A percentile compares a stretch with the other conserved stretches of the same genome.
These are phyloP conservation scores for Ophiosphaerella narmari DNA, from an alignment of 2,329 filamentous ascomycete genomes.

Conservation along the genomic window DNA sequence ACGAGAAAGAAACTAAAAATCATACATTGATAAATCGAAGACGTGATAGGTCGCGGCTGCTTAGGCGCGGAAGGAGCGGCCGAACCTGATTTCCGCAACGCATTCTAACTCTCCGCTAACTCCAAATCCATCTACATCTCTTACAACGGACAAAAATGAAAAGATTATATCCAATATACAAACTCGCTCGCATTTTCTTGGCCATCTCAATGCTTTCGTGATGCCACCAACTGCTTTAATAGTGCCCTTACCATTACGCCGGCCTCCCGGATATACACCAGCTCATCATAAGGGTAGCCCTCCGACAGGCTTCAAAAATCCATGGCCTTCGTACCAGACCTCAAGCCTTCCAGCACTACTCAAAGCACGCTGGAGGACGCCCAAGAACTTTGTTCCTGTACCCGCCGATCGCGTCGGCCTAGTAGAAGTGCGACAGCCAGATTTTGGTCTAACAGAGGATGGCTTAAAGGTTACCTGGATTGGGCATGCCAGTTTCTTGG, in stretches of 20 bases:
- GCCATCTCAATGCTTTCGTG: constrained; percentile 4
- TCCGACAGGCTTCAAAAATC: constrained; percentile 54
- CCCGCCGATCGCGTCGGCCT: constrained; percentile 49
- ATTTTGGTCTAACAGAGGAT: constrained; percentile 41
- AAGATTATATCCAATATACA: neutral
- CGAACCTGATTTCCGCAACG: constrained; percentile 3
- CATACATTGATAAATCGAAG: neutral
- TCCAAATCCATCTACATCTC: constrained; percentile 18
- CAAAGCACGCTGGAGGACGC: constrained; percentile 43
- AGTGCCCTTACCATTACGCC: constrained; percentile 19
- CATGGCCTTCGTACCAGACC: constrained; percentile 53
- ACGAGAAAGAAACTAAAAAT: neutral
- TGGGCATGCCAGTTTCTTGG: constrained; percentile 56
- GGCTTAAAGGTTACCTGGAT: constrained; percentile 57
- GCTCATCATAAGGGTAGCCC: constrained; percentile 52
- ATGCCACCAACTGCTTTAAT: constrained; percentile 20
- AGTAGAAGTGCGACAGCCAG: constrained; percentile 49
- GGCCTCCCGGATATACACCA: constrained; percentile 28
- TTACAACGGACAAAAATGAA: neutral
- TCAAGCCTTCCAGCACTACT: constrained; percentile 33
- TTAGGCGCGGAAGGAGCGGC: neutral
- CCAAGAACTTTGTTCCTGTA: constrained; percentile 54
- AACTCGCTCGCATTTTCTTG: constrained; percentile 14
- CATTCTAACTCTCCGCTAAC: constrained; percentile 11
- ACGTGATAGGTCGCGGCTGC: neutral